Evolutionary conservation across 1,139 yeast species (phyloP), one percentile per base, ranked within the genome.

Genomic region (Casaregolazyma suthepensis): DNA sequence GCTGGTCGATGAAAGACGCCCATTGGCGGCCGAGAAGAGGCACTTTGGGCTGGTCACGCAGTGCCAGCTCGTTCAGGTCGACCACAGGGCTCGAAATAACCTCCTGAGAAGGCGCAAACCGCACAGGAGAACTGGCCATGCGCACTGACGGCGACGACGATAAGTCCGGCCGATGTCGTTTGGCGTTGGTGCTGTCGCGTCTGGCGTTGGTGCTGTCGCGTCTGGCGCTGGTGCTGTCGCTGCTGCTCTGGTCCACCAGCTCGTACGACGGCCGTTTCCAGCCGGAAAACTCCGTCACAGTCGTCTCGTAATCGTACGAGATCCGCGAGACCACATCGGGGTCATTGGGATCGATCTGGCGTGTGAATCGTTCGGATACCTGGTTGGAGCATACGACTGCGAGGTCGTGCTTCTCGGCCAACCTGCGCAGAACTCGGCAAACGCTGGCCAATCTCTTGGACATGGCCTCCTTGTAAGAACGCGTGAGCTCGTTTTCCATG

Each of bases 301-400:
- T 89, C 96, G 62, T 82, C 82, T 57, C 86, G 87, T 54, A 79
- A 71, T 43, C 57, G 55, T 6, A 60, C 51, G 38, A 46, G 10
- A 26, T 9, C 31, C 31, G 31, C 31, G 31, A 26, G 12, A 5
- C 2, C 2, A 26, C 61, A 6, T 51, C 48, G 10, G 59, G 63
- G 19, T 51, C 51, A 26, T 55, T 59, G 1, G 48, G 38, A 3
- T 47, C 46, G 12, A 59, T 52, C 12, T 44, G 45, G 31, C 53
- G 45, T 6, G 52, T 56, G 26, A 67, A 56, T 57, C 69, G 49
- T 61, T 87, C 93, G 50, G 88, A 78, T 0, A 91, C 90, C 68
- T 91, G 98, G 63, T 91, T 91, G 0, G 91, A 80, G 1, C 87
- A 76, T 0, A 89, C 82, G 0, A 91, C 68, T 0, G 96, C 88